A percentile compares a stretch with the other conserved stretches of the same genome.
These are phyloP conservation scores for Camillea tinctor DNA, from an alignment of 2,329 filamentous ascomycete genomes.

Conservation along the genomic window DNA sequence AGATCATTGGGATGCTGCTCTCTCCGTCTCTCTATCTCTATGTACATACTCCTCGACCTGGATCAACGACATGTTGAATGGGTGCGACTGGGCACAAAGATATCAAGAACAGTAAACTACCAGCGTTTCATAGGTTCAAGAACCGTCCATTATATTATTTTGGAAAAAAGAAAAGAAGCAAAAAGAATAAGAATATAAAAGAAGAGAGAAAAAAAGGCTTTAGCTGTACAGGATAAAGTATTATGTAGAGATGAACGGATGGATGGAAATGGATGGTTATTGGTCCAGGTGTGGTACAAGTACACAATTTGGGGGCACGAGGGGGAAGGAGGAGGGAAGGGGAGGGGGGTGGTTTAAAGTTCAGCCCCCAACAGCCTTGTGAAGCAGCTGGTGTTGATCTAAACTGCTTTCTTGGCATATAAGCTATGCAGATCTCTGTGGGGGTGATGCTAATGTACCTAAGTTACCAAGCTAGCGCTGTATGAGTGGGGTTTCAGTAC, in stretches of 20 bases:
- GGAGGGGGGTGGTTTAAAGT: neutral
- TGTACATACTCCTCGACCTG: slow-evolving; percentile 31
- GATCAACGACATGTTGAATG: slow-evolving; percentile 28
- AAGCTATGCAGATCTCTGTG: neutral
- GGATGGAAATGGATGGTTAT: too few species aligned
- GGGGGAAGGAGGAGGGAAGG: neutral
- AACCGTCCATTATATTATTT: neutral
- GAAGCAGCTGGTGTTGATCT: neutral
- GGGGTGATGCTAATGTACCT: neutral
- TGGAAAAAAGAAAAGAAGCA: too few species aligned
- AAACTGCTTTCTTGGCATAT: neutral
- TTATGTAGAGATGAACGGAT: too few species aligned
- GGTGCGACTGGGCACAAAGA: neutral
- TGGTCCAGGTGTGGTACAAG: too few species aligned
- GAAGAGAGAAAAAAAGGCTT: too few species aligned
- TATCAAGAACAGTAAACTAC: neutral
- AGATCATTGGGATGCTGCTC: too few species aligned
- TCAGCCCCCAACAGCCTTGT: neutral
- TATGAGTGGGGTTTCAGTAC: neutral
- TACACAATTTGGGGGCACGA: too few species aligned
- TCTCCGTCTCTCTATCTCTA: too few species aligned
- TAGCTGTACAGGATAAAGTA: too few species aligned
- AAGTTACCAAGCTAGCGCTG: too few species aligned
- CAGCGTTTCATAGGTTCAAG: neutral
- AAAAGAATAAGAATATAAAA: neutral